Evolutionary conservation across 163 green algal species (phyloP), one percentile per base, ranked within the genome.

Genomic region (Dunaliella salina): DNA sequence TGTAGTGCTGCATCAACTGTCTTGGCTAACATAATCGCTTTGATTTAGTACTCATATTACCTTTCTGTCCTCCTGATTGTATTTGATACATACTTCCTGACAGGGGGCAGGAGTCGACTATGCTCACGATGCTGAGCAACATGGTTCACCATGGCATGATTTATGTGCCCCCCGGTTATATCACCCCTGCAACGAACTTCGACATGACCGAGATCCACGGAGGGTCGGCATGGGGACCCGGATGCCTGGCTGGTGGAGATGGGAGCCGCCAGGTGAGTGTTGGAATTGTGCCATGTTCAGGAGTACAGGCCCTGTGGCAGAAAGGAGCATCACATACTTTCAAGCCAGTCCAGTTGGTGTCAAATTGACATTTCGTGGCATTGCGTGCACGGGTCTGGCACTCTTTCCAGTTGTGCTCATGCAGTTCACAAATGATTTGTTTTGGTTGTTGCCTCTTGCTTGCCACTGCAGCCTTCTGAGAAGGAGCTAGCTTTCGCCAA

Each of bases 81-180:
- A 3, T 50, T 50, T 50, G 40, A 8, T 8, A 50, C 8, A 50
- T 50, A 15, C 40, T 50, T 50, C 8, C 40, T 50, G 40, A 80
- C 87, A n/a, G 91, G 83, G 87, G 87, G 75, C 87, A 90, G 35
- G 87, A 90, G 87, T 88, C 82, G 25, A 90, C 87, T 34, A 88
- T 98, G 30, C 95, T 98, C 88, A 93, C 93, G 0, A 88, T 90
- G 0, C 69, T 98, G n/a, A 95, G 92, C 24, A 91, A 97, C 84
- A 90, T 97, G 26, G 87, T 90, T 0, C 96, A 98, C 88, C 96
- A 98, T 82, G 96, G 95, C 86, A 98, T 98, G 94, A 93, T 98
- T 72, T 98, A 92, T 59, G 93, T 98, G 59, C 96, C 96, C 0
- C 45, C 91, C 0, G 95, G 96, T 50, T 91, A 90, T 69, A 88